These are phyloP conservation scores for Saccharomyces hybrid DNA, from an alignment of 1,139 yeast genomes.

Conservation along the genomic window DNA sequence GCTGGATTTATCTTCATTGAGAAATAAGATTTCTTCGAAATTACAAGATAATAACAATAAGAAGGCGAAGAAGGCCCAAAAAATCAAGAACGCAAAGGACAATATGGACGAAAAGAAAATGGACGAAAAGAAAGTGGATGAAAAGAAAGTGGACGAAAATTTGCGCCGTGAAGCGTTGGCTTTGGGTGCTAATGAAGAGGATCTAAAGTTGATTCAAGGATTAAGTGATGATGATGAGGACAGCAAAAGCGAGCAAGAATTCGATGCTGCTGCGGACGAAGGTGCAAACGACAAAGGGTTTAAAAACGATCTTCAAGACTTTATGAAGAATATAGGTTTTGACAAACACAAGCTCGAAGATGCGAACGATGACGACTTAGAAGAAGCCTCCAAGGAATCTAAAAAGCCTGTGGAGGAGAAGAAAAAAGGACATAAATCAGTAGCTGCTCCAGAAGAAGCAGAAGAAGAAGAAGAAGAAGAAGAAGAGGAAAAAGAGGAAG, in stretches of 20 bases:
- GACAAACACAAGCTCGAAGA: constrained; percentile 29
- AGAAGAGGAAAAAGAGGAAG: constrained; percentile 4
- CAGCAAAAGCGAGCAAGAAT: constrained; percentile 62
- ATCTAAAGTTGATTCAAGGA: constrained; percentile 46
- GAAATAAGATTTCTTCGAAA: constrained; percentile 45
- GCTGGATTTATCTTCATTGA: constrained; percentile 44
- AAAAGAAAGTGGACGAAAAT: constrained; percentile 31
- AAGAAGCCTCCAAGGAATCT: constrained; percentile 20
- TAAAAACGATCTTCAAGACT: constrained; percentile 49
- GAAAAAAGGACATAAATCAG: no score
- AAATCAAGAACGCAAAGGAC: constrained; percentile 13
- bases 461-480: constrained; percentile 7
- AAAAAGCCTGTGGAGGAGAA: constrained; percentile 14
- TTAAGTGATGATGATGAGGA: constrained; percentile 39
- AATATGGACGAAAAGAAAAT: constrained; percentile 6
- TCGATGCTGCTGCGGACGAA: constrained; percentile 35
- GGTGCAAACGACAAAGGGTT: constrained; percentile 42
- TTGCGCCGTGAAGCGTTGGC: constrained; percentile 64
- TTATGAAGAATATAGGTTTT: constrained; percentile 66
- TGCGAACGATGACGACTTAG: constrained; percentile 23
- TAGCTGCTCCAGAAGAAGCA: constrained; percentile 12
- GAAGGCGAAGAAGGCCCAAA: constrained; percentile 16
- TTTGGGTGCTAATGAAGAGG: constrained; percentile 71
- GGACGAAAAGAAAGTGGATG: constrained; percentile 36
- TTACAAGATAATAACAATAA: constrained; percentile 26